Base-by-base conservation (phyloP, 768 basidiomycete species). In the Russula sp. region DNA sequence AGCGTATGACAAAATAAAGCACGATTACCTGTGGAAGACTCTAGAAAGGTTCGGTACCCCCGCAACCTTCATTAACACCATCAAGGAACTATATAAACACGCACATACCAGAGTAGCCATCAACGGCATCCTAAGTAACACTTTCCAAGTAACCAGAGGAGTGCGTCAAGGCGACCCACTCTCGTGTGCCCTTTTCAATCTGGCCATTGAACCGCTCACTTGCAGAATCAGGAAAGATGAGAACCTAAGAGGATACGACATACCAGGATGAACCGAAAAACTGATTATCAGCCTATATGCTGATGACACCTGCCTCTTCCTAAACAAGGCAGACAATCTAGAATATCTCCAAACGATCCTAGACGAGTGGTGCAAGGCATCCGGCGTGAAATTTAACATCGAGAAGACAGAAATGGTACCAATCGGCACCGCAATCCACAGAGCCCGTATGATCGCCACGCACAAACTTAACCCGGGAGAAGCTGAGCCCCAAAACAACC, bases 331-430 rank as follows among this genome's bases (percentile, higher is more conserved):
- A 0, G 76, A 79, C 51, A 50, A 66, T 7, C 72, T 72, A 10
- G 47, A 54, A 0, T 60, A 59, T 0, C 70, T 81, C 0, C 38
- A 66, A 4, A 0, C 36, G 0, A 69, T 79, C 1, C 75, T 80
- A 0, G 32, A 70, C 0, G 43, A 41, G 0, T 82, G 80, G 80
- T 82, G 76, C 58, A n/a, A 14, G 0, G 76, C 11, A 2, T 45
- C 43, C 9, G 43, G 43, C 7, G 20, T 20, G 7, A 45, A 45
- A 20, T 45, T 45, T 64, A 81, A 80, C 55, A 58, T 67, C 0
- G 49, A 56, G 0, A 81, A 81, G 63, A 80, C 78, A 0, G 71
- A 74, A 38, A 63, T 77, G 0, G 68, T 79, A 1, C 76, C 75
- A 0, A 66, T 77, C 0, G 76, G 78, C 0, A 39, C 59, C 2